Evolutionary conservation across 805 yeast genomes (phyloP).

Genomic region (Candida sanyiensis): DNA sequence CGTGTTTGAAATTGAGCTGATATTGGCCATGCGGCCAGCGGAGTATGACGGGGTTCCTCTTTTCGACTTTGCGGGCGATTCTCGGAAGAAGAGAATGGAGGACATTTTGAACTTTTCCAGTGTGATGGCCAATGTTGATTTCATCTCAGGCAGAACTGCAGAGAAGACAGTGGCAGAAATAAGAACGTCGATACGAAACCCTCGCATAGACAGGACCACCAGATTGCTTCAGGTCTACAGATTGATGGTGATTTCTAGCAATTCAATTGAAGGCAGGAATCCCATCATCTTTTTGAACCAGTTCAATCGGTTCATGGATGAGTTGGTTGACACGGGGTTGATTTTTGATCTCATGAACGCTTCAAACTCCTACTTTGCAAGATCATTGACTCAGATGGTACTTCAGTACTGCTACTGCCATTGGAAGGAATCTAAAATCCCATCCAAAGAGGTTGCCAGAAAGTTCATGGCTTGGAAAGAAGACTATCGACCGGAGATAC

Average conservation of each 20-base stretch:
- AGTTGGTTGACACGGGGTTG: constrained; percentile 34
- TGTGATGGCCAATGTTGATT: constrained; percentile 12
- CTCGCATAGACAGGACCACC: constrained; percentile 22
- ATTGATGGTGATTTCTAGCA: constrained; percentile 31
- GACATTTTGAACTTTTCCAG: constrained; percentile 12
- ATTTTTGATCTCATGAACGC: constrained; percentile 29
- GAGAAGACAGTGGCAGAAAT: constrained; percentile 24
- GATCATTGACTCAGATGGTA: constrained; percentile 35
- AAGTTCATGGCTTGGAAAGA: constrained; percentile 31
- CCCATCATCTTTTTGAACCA: constrained; percentile 34
- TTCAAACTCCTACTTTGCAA: constrained; percentile 21
- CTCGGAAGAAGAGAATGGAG: background rate
- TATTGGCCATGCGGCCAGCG: constrained; percentile 16
- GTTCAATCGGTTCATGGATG: constrained; percentile 36
- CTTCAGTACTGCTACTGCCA: constrained; percentile 41
- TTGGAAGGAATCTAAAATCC: constrained; percentile 30
- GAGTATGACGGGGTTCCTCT: constrained; percentile 17
- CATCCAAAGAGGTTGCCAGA: constrained; percentile 17
- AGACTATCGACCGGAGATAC: constrained; percentile 27
- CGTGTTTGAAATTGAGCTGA: constrained; percentile 16
- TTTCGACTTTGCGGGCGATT: background rate
- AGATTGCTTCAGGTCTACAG: constrained; percentile 27
- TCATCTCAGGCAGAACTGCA: constrained; percentile 25
- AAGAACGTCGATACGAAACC: constrained; percentile 7
- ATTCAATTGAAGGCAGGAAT: constrained; percentile 28